Evolutionary conservation across 148 eudicot genomes (phyloP), one percentile per base, ranked within the genome.

Genomic region (Chenopodium quinoa): DNA sequence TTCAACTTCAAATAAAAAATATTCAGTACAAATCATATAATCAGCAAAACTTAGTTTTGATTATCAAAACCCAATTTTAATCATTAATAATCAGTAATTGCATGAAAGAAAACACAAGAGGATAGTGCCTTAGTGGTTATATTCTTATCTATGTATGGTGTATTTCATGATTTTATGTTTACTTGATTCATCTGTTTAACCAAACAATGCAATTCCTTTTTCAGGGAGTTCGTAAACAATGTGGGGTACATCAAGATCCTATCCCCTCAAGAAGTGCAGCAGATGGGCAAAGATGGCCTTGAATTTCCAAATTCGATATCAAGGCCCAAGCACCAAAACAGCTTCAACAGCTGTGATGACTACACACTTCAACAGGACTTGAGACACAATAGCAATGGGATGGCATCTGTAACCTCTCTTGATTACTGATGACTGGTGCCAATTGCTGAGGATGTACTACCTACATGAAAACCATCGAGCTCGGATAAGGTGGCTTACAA

Each of bases 241-340:
- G 96, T 94, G 16, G 88, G 90, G 89, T 92, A 86, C 86, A 93
- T 93, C 78, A 92, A 90, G 91, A 92, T 93, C 78, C 91, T 93
- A 50, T 93, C 97, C 37, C 92, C 92, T 17, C 87, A 85, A 75
- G 94, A 92, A 80, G 93, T 92, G 83, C 96, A 88, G 79, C 92
- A 91, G 80, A 89, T 94, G 98, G 94, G 96, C 46, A 92, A 90
- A 87, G 83, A 85, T 47, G 97, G 93, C 14, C 82, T 87, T 40
- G 82, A 90, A 79, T 91, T 90, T 86, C 88, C 85, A 27, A 89
- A 86, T 82, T 84, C 92, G 1, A 88, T 82, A 62, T 84, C 89
- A 12, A 82, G 63, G 82, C 90, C 85, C 66, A 86, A 84, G 87
- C 85, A 87, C 62, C 85, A 81, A 23, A 82, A 80, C 58, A 87